Evolutionary conservation across 176 grass and related monocot genomes (phyloP).

Genomic region (Eleusine coracana): DNA sequence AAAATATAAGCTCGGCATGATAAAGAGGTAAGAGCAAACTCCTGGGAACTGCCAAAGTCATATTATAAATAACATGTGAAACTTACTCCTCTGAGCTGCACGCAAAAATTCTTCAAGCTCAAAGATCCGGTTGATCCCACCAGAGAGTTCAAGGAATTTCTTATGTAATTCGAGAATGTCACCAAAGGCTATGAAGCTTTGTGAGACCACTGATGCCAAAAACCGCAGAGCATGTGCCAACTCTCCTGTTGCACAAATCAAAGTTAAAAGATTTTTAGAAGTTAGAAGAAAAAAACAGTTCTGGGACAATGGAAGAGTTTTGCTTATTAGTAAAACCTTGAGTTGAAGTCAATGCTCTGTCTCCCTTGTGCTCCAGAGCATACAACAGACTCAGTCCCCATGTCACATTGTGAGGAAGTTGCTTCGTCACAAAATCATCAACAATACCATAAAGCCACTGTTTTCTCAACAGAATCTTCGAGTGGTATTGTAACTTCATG

Average conservation of each 20-base stretch:
- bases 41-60: slow-evolving; percentile 27
- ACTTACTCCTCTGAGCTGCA: slow-evolving; percentile 76
- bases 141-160: slow-evolving; percentile 96
- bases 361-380: slow-evolving; percentile 97
- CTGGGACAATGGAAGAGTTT: not conserved
- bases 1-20: slow-evolving; percentile 7
- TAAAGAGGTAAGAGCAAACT: slow-evolving; percentile 13
- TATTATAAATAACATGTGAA: slow-evolving; percentile 27
- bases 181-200: slow-evolving; percentile 96
- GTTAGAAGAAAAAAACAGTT: slow-evolving; percentile 27
- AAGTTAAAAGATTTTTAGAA: slow-evolving; percentile 19
- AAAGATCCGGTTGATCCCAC: slow-evolving; percentile 94
- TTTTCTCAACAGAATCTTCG: slow-evolving; percentile 81
- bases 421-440: slow-evolving; percentile 98
- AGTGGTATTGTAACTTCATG: slow-evolving; percentile 81
- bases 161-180: slow-evolving; percentile 97
- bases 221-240: slow-evolving; percentile 93
- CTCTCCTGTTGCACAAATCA: slow-evolving; percentile 70
- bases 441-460: slow-evolving; percentile 98
- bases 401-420: slow-evolving; percentile 98
- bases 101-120: slow-evolving; percentile 84
- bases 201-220: slow-evolving; percentile 95
- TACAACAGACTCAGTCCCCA: slow-evolving; percentile 97
- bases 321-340: slow-evolving; percentile 65
- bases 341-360: slow-evolving; percentile 86